Evolutionary conservation across 2,329 filamentous ascomycete genomes (phyloP).

Genomic region (Calonectria pseudoturangicola): DNA sequence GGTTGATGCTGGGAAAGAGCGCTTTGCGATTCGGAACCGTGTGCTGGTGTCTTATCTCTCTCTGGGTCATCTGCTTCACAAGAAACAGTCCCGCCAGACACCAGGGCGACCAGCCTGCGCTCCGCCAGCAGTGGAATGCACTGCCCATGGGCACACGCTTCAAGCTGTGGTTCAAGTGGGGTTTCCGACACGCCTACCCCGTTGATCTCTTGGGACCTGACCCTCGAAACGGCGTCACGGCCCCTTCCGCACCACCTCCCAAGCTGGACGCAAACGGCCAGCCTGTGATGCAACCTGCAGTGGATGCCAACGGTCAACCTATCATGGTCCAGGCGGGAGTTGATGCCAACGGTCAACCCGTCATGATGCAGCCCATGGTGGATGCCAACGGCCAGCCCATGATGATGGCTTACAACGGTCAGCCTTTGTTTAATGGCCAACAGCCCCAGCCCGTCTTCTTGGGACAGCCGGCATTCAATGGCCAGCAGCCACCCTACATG

Average conservation of each 20-base stretch:
- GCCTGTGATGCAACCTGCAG: slow-evolving; percentile 22
- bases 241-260: neutral
- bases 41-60: slow-evolving; percentile 54
- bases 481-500: slow-evolving; percentile 32
- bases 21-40: slow-evolving; percentile 56
- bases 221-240: slow-evolving; percentile 27
- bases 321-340: slow-evolving; percentile 16
- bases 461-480: slow-evolving; percentile 23
- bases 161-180: slow-evolving; percentile 46
- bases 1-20: slow-evolving; percentile 56
- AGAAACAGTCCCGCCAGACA: slow-evolving; percentile 38
- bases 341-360: slow-evolving; percentile 15
- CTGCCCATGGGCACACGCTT: slow-evolving; percentile 35
- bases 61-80: slow-evolving; percentile 44
- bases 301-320: slow-evolving; percentile 17
- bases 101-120: slow-evolving; percentile 34
- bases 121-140: slow-evolving; percentile 42
- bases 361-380: neutral
- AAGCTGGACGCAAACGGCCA: slow-evolving; percentile 21
- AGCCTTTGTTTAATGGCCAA: slow-evolving; percentile 21
- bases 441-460: slow-evolving; percentile 23
- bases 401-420: slow-evolving; percentile 11
- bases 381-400: slow-evolving; percentile 3
- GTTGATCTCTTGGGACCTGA: slow-evolving; percentile 43
- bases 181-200: slow-evolving; percentile 44